Conservation (phyloP, 805 yeast species). For the Ogataea ganodermae region DNA sequence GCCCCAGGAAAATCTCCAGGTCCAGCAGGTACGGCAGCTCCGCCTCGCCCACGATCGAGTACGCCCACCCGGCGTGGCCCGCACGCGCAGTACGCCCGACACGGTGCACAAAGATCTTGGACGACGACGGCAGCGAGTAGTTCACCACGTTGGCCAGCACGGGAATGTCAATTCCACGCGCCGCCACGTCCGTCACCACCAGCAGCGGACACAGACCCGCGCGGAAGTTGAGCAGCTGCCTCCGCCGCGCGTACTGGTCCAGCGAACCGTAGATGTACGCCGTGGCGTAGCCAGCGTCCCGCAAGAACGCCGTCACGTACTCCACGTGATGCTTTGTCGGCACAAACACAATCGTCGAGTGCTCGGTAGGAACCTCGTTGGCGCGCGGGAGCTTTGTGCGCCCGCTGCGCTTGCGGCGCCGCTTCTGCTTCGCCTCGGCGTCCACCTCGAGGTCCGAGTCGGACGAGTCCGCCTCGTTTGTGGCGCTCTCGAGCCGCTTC, state of each 20-base stretch:
- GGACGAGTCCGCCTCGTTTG: constrained; percentile 50
- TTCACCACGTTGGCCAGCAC: constrained; percentile 93
- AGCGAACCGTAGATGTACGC: constrained; percentile 92
- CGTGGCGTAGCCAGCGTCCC: constrained; percentile 76
- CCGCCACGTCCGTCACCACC: constrained; percentile 98
- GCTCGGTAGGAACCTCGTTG: constrained; percentile 77
- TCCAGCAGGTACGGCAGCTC: constrained; percentile 91
- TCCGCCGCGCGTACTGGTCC: constrained; percentile 92
- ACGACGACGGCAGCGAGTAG: constrained; percentile 85
- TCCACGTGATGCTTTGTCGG: constrained; percentile 99
- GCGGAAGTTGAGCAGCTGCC: constrained; percentile 82
- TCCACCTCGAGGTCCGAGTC: constrained; percentile 53
- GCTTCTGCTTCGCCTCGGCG: constrained; percentile 33
- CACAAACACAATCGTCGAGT: constrained; percentile 89
- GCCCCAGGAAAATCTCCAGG: constrained; percentile 85
- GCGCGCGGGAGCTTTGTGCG: constrained; percentile 73
- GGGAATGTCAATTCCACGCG: constrained; percentile 98
- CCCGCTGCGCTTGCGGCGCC: constrained; percentile 39
- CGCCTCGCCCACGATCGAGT: constrained; percentile 77
- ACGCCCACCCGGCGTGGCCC: constrained; percentile 98
- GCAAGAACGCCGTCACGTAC: constrained; percentile 70
- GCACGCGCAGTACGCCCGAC: constrained; percentile 99
- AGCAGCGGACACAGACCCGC: constrained; percentile 80
- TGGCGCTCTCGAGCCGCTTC: constrained; percentile 50
- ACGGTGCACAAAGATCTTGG: constrained; percentile 93